phyloP scores from a whole-genome alignment of 345 rosid genomes.

The Rhizophora mangle region DNA sequence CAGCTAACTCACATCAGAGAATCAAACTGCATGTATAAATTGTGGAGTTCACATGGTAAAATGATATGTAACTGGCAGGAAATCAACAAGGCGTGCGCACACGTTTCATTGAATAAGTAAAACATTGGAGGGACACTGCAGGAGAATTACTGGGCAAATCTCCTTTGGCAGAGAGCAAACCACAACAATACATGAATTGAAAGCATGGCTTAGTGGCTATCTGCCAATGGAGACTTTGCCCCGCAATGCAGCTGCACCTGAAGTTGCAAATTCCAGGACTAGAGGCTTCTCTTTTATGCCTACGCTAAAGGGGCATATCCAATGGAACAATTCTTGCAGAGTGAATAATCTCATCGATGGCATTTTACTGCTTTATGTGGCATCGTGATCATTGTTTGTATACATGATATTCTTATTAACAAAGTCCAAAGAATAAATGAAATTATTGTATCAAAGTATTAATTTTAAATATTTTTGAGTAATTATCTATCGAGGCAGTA shows the following conservation, averaged over 20 bases:
- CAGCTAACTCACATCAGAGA: too few relatives aligned
- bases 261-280: not conserved
- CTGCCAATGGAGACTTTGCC: constrained; percentile 42
- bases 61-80: too few relatives aligned
- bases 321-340: constrained; percentile 1
- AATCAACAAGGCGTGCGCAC: too few relatives aligned
- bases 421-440: too few relatives aligned
- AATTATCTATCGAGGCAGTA: too few relatives aligned
- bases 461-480: too few relatives aligned
- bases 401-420: too few relatives aligned
- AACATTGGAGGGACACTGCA: not conserved
- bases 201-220: constrained; percentile 7
- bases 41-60: too few relatives aligned
- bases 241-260: constrained; percentile 23
- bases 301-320: constrained; percentile 3
- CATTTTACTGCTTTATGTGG: not conserved
- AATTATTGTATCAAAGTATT: too few relatives aligned
- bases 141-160: constrained; percentile 37
- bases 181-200: not conserved
- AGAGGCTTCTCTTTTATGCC: not conserved
- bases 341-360: not conserved
- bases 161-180: constrained; percentile 44
- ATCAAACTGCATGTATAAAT: too few relatives aligned
- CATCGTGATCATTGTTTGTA: not conserved
- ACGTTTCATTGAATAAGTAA: too few relatives aligned